phyloP scores from a whole-genome alignment of 371 early-diverging fungal genomes.

The Rhizopus sp. region DNA sequence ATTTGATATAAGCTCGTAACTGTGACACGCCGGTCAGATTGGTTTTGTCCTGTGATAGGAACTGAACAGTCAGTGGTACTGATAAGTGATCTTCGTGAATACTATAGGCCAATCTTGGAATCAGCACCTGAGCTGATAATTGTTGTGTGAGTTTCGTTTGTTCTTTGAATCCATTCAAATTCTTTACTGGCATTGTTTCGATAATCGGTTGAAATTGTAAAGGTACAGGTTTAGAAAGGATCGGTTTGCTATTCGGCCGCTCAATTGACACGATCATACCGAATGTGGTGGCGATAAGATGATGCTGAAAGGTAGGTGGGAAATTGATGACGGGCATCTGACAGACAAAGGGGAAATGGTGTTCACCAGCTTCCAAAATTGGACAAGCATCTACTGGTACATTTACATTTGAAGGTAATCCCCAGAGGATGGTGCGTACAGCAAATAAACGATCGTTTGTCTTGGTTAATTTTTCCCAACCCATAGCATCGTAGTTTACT shows the following conservation, averaged over 20 bases:
- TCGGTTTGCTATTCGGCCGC: slow-evolving; percentile 14
- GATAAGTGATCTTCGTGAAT: slow-evolving; percentile 17
- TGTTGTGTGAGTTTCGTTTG: slow-evolving; percentile 13
- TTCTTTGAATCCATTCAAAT: slow-evolving; percentile 10
- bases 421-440: slow-evolving; percentile 30
- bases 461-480: slow-evolving; percentile 28
- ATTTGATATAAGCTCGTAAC: slow-evolving; percentile 27
- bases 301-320: slow-evolving; percentile 33
- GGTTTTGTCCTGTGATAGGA: slow-evolving; percentile 11
- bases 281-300: slow-evolving; percentile 26
- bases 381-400: slow-evolving; percentile 17
- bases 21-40: slow-evolving; percentile 9
- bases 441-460: slow-evolving; percentile 35
- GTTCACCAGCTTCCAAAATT: slow-evolving; percentile 27
- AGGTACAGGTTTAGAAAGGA: slow-evolving; percentile 19
- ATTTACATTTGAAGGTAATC: slow-evolving; percentile 16
- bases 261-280: slow-evolving; percentile 25
- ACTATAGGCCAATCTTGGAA: slow-evolving; percentile 30
- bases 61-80: slow-evolving; percentile 18
- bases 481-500: slow-evolving; percentile 37
- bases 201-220: slow-evolving; percentile 26
- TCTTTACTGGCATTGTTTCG: slow-evolving; percentile 27
- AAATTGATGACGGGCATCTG: slow-evolving; percentile 39
- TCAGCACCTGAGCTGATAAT: slow-evolving; percentile 12
- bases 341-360: slow-evolving; percentile 28